Base-by-base conservation (phyloP, 805 yeast genomes). In the Teunomyces panamensis region DNA sequence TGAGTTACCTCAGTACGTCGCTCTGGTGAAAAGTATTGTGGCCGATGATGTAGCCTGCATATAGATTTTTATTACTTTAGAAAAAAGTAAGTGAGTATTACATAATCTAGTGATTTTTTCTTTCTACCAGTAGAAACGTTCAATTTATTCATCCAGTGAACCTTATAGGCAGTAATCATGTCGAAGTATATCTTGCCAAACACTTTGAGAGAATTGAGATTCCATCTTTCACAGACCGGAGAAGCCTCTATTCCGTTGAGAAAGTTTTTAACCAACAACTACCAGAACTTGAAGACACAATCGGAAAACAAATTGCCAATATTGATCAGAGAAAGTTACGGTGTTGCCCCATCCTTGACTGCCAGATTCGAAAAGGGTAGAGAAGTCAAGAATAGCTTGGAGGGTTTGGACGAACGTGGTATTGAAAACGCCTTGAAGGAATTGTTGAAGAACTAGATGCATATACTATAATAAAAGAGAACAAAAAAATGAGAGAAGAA, bases 191-290 rank as follows among this genome's bases (percentile, higher is more conserved):
- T 69, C 30, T 59, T 74, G 48, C 80, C 84, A n/a, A 64, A 69
- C 30, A 78, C 87, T 9, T 77, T 88, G 54, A 87, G 77, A 63
- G 96, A 89, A 73, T 75, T 89, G 60, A 80, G 96, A 67, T 85
- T 87, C 69, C 89, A 88, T 61, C 74, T 88, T 54, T 84, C 89
- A 29, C 94, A 86, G 67, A 77, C 84, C n/a, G 86, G 87, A n/a
- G 80, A 81, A 52, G 80, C 88, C 4, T 80, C 91, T 10, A 74
- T 71, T 8, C 81, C 86, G 6, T 72, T 87, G 57, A 81, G 89
- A 66, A 68, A 79, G 13, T 89, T 85, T 60, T 71, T 89, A 53
- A 67, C 78, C 42, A 73, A 77, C 48, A 73, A 83, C 59, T 88
- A 88, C 66, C 82, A 86, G n/a, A 59, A 72, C n/a, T 69, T 89